Evolutionary conservation across 225 moss, liverwort and hornwort genomes (phyloP).

Genomic region (Thuidium tamariscinum): DNA sequence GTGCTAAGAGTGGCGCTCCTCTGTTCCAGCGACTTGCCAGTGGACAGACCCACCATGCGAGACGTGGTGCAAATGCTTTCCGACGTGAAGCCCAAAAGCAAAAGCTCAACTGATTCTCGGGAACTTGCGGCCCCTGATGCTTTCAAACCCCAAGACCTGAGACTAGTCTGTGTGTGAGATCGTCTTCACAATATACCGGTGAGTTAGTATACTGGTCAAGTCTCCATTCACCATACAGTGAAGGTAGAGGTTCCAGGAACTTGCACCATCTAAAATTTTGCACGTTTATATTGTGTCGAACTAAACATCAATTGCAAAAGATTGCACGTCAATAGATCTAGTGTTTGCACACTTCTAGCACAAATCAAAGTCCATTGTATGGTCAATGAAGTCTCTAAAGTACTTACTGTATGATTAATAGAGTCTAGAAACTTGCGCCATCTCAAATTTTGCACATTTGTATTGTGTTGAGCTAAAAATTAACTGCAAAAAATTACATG

Average conservation of each 20-base stretch:
- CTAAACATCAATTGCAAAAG: background rate
- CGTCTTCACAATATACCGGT: background rate
- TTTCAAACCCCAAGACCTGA: conserved; percentile 44
- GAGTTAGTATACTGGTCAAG: background rate
- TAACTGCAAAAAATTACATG: too few relatives aligned
- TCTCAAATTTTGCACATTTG: background rate
- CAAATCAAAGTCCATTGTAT: background rate
- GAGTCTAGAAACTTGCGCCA: background rate
- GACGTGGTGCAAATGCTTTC: conserved; percentile 96
- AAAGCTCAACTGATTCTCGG: conserved; percentile 25
- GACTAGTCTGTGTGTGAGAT: conserved; percentile 22
- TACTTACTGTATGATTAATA: background rate
- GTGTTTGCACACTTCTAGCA: background rate
- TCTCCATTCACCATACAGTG: background rate
- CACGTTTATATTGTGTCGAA: background rate
- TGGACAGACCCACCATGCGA: conserved; percentile 87
- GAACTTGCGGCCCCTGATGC: conserved; percentile 30
- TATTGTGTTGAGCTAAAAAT: too few relatives aligned
- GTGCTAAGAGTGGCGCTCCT: conserved; percentile 83
- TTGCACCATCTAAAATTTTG: background rate
- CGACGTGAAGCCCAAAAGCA: conserved; percentile 66
- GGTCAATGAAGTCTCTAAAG: background rate
- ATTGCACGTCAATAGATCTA: too few relatives aligned
- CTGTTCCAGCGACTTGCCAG: conserved; percentile 83
- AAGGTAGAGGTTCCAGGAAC: background rate